Evolutionary conservation across 225 moss, liverwort and hornwort species (phyloP), one percentile per base, ranked within the genome.

Genomic region (Pseudoscleropodium purum): DNA sequence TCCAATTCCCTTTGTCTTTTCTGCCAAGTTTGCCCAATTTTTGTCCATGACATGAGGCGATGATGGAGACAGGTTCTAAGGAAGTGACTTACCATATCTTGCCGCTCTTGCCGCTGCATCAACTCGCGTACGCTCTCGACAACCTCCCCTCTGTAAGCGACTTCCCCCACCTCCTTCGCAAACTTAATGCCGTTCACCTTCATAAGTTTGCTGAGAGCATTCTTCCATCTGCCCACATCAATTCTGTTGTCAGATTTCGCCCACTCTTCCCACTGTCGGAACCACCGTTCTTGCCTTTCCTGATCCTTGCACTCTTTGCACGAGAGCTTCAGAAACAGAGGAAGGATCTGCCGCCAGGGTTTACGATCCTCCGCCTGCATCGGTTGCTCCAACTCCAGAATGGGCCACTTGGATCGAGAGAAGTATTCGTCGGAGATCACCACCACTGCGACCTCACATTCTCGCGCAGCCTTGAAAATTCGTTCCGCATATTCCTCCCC

Each of bases 361-460:
- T 8, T 15, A 26, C 26, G 5, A 41, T 26, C 75, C 13, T 39
- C 49, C 13, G 83, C 68, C 16, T 64, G 86, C 75, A 86, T 33
- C 33, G 89, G 49, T 13, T 85, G 54, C 5, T 75, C 74, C 18
- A 91, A 68, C 75, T 90, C 90, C 30, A 86, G 18, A 82, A 86
- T 86, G 17, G 90, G 90, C 90, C 90, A 90, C 24, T 90, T 66
- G 65, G 43, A 29, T 34, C 86, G 36, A 7, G 75, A 56, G 47
- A 90, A 90, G 13, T 90, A 85, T 14, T 89, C 89, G 56, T 90
- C 90, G 5, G 90, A 74, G 20, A 90, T 37, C 47, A 90, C 75
- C 66, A 90, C 86, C 21, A 90, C 75, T 8, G 86, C 86, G 10
- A 90, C 37, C 65, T 74, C 65, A 12, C 86, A 86, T 8, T 81